A percentile compares a stretch with the other conserved stretches of the same genome.
phyloP scores from a whole-genome alignment of 2,329 filamentous ascomycete species.

The Nannizziopsis barbatae region DNA sequence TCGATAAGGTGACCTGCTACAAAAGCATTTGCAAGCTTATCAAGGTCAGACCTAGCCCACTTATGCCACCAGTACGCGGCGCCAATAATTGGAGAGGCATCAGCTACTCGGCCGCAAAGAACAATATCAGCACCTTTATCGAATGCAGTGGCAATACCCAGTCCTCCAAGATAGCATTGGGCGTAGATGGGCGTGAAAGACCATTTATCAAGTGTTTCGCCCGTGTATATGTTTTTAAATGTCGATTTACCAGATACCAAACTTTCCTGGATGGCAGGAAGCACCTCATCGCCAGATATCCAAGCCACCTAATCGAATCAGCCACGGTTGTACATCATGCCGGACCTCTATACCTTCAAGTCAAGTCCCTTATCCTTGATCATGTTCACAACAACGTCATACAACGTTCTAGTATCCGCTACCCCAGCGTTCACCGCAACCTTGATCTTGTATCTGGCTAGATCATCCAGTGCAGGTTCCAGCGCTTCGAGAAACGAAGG shows the following conservation, averaged over 20 bases:
- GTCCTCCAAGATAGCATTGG: slow-evolving; percentile 29
- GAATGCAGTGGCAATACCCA: slow-evolving; percentile 32
- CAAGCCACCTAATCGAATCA: slow-evolving; percentile 32
- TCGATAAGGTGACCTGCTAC: slow-evolving; percentile 33
- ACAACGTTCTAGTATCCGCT: slow-evolving; percentile 33
- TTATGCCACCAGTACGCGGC: slow-evolving; percentile 35
- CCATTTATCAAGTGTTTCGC: slow-evolving; percentile 28
- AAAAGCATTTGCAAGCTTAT: slow-evolving; percentile 33
- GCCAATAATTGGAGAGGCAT: slow-evolving; percentile 36
- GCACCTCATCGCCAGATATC: slow-evolving; percentile 39
- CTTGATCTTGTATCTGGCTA: slow-evolving; percentile 34
- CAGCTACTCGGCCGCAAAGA: slow-evolving; percentile 35
- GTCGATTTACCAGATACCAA: slow-evolving; percentile 26
- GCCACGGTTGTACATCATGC: neutral
- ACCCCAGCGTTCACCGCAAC: slow-evolving; percentile 38
- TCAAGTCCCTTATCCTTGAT: slow-evolving; percentile 30
- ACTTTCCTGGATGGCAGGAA: slow-evolving; percentile 25
- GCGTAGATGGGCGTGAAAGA: slow-evolving; percentile 27
- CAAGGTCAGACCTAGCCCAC: slow-evolving; percentile 31
- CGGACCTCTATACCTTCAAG: slow-evolving; percentile 25
- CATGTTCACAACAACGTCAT: slow-evolving; percentile 30
- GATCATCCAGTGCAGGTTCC: slow-evolving; percentile 30
- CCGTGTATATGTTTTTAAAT: slow-evolving; percentile 34
- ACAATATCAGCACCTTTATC: slow-evolving; percentile 36
- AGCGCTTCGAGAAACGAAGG: slow-evolving; percentile 42